Conservation (phyloP, 2,329 filamentous ascomycete species). For the Nemania sp. region DNA sequence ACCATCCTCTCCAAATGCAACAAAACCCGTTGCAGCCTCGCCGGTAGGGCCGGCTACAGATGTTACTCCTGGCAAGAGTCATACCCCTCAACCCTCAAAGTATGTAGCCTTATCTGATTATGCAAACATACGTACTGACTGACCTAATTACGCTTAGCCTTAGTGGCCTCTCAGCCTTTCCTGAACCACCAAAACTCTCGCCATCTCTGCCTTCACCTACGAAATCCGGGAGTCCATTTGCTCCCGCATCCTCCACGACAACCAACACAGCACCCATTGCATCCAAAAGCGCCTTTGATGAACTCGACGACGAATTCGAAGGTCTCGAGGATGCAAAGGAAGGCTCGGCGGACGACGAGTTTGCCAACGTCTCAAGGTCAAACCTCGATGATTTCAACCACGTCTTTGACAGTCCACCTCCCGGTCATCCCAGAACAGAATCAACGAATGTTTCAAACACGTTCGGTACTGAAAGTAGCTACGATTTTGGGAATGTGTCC, state of each 20-base stretch:
- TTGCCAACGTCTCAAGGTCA: slow-evolving; percentile 73
- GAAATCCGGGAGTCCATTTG: slow-evolving; percentile 41
- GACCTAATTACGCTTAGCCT: slow-evolving; percentile 35
- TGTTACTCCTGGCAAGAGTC: slow-evolving; percentile 27
- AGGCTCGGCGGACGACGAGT: slow-evolving; percentile 77
- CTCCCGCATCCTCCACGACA: slow-evolving; percentile 43
- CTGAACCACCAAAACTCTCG: slow-evolving; percentile 43
- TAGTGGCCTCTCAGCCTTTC: slow-evolving; percentile 39
- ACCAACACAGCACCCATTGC: slow-evolving; percentile 42
- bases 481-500: slow-evolving; percentile 59
- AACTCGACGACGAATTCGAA: slow-evolving; percentile 80
- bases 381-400: slow-evolving; percentile 79
- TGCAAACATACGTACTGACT: slow-evolving; percentile 25
- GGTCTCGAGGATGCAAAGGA: slow-evolving; percentile 85
- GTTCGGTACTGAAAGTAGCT: slow-evolving; percentile 61
- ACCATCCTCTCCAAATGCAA: slow-evolving; percentile 35
- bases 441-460: slow-evolving; percentile 47
- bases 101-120: slow-evolving; percentile 31
- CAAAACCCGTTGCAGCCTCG: slow-evolving; percentile 39
- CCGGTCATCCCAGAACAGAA: slow-evolving; percentile 59
- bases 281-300: slow-evolving; percentile 66
- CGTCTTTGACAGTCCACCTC: slow-evolving; percentile 71
- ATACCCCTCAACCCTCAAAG: slow-evolving; percentile 38
- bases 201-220: slow-evolving; percentile 42
- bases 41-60: slow-evolving; percentile 37